Conservation (phyloP, 1,284 basidiomycete species). For the Ceratobasidium sp. region DNA sequence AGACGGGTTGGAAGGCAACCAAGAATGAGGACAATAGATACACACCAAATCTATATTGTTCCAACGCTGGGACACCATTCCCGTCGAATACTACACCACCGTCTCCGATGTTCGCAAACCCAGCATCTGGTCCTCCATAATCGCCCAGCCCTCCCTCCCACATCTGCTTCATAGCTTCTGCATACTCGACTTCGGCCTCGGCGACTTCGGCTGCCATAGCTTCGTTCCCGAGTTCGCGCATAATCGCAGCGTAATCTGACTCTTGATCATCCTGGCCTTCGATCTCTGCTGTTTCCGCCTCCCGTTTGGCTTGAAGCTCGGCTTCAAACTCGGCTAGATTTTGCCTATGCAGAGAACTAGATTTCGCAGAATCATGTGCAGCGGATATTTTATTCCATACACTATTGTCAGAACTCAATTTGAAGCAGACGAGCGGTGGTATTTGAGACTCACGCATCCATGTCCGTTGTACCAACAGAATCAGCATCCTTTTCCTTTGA, state of each 20-base stretch:
- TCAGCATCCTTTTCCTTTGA: constrained; percentile 55
- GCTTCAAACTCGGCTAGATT: constrained; percentile 33
- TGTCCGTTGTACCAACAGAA: constrained; percentile 49
- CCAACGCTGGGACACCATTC: constrained; percentile 73
- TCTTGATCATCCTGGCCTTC: constrained; percentile 57
- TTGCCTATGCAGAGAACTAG: constrained; percentile 18
- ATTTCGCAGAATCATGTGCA: neutral
- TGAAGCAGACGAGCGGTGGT: neutral
- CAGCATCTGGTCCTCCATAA: constrained; percentile 51
- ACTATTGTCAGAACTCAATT: constrained; percentile 20
- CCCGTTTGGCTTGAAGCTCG: constrained; percentile 37
- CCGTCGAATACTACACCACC: constrained; percentile 58
- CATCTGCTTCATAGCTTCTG: constrained; percentile 62
- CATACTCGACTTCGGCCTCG: constrained; percentile 66
- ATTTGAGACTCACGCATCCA: constrained; percentile 48
- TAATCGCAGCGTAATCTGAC: constrained; percentile 81
- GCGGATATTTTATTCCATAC: constrained; percentile 36
- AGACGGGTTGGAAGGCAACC: constrained; percentile 43
- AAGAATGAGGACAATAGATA: constrained; percentile 42
- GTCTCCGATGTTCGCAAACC: constrained; percentile 52
- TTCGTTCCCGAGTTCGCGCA: constrained; percentile 64
- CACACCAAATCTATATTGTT: constrained; percentile 76
- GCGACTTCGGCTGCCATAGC: constrained; percentile 44
- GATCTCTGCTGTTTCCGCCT: constrained; percentile 22
- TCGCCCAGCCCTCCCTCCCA: constrained; percentile 64